A percentile compares a stretch with the other conserved stretches of the same genome.
Conservation (phyloP, 177 flowering plant species). For the Vitis hybrid region DNA sequence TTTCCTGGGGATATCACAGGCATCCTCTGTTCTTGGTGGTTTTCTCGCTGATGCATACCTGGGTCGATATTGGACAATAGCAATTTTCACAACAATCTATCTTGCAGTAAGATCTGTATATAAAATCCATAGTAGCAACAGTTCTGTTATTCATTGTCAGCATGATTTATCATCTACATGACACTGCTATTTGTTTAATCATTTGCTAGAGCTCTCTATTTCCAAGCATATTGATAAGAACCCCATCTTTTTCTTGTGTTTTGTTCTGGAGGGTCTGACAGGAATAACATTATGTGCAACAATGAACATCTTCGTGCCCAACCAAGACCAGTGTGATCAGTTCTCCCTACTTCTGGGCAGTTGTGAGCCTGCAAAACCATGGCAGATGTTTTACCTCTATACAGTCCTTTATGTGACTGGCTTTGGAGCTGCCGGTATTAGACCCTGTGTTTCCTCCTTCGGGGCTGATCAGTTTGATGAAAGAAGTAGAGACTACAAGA, state of each 20-base stretch:
- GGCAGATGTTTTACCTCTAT: slow-evolving; percentile 91
- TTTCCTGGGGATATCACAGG: slow-evolving; percentile 92
- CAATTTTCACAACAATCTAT: slow-evolving; percentile 87
- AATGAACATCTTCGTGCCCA: slow-evolving; percentile 56
- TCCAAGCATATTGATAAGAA: neutral
- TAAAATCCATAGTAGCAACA: neutral
- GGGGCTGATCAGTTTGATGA: slow-evolving; percentile 99
- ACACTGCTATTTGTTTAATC: no score
- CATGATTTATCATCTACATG: neutral
- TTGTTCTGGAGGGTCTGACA: slow-evolving; percentile 64
- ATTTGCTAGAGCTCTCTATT: no score
- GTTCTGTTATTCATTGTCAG: neutral
- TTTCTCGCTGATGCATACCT: slow-evolving; percentile 98
- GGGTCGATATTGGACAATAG: slow-evolving; percentile 96
- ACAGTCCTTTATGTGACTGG: slow-evolving; percentile 75
- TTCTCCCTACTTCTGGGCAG: slow-evolving; percentile 64
- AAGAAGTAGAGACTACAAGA: slow-evolving; percentile 67
- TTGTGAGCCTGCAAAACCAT: slow-evolving; percentile 76
- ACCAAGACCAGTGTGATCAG: slow-evolving; percentile 69
- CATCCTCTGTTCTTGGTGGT: slow-evolving; percentile 91
- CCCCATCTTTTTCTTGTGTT: slow-evolving; percentile 4
- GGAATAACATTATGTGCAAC: slow-evolving; percentile 90
- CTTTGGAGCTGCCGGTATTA: slow-evolving; percentile 96
- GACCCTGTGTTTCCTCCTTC: slow-evolving; percentile 96
- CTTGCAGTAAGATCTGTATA: slow-evolving; percentile 55